Evolutionary conservation across 169 alveolate genomes (phyloP), one percentile per base, ranked within the genome.

Genomic region (Perkinsus olseni): DNA sequence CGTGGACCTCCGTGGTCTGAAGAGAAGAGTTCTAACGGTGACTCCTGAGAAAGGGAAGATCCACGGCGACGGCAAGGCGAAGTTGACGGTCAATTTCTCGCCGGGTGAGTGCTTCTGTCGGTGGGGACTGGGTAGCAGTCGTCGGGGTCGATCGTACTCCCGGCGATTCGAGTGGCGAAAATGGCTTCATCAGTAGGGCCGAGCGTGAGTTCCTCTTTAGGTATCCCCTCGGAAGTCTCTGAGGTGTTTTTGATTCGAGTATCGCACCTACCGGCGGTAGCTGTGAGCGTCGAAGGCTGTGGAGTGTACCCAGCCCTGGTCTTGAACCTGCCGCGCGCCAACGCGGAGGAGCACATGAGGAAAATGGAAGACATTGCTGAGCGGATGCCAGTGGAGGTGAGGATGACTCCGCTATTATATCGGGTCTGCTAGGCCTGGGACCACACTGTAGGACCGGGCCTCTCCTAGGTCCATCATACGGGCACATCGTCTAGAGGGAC

Each of bases 241-340:
- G 96, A 95, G 98, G 97, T 4, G 95, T 96, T 94, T 97, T 97
- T 74, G 98, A 95, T 95, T 96, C 97, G 97, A 94, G 96, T 97
- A 38, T 99, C 98, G 24, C 99, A 98, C 95, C 97, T 96, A 94
- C 99, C 98, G 94, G 98, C 99, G 0, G 96, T 97, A 92, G 95
- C 96, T 62, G 94, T 98, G 92, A 95, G 95, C 38, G 96, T 98
- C 39, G 95, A 96, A 92, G 99, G 98, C 10, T 95, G 93, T 34
- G 99, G 99, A 38, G 96, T 96, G 45, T 98, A 97, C 94, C 98
- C 98, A 0, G 97, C 98, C 10, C 93, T 97, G 40, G 94, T 97
- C 37, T 93, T 96, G 37, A 93, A 96, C n/a, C 94, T 97, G 91
- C 98, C 98, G 48, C 96, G 98, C 93, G 37, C 94, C 24, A 97